Base-by-base conservation (phyloP, 2,329 filamentous ascomycete species). In the Penicillium sp. region DNA sequence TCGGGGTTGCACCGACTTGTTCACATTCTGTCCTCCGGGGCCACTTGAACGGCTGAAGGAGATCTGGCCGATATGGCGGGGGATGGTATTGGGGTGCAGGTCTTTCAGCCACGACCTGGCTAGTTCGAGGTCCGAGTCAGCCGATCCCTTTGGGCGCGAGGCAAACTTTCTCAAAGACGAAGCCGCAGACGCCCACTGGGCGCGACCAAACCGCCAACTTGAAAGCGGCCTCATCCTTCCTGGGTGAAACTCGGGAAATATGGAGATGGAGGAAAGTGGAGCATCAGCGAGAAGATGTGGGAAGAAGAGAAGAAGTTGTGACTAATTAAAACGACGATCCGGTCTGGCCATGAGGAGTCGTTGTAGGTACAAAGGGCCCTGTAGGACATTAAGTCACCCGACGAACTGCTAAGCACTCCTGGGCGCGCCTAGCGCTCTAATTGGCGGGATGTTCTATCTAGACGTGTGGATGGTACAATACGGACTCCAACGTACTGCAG, bases 11-110 rank as follows among this genome's bases (percentile, higher is more conserved):
- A 65, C 76, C 58, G 70, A 87, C 84, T 87, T 87, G 71, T 87
- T 87, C 50, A 87, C 84, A 72, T 87, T 87, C 68, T 87, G 84
- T 9, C 84, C 84, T 44, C 84, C 84, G 15, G 84, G 84, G 3
- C 84, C 84, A 46, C 83, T 84, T 2, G 84, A 85, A 51, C 84
- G 77, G 65, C 82, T 85, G 67, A 85, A 87, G 42, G 78, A 82
- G 58, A 87, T 66, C 54, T 84, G 78, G 62, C 82, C 79, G 51
- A 86, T 75, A 56, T 74, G 74, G 49, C 75, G 77, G 21, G 84
- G 82, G 49, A 86, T 80, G 12, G 80, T 78, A 12, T 80, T 76
- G 49, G 77, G 67, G 66, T 80, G 73, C 57, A 85, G 76, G 37
- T 71, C 70, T 36, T 75, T 71, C 41, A 86, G 78, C 84, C 84